Evolutionary conservation across 306 rosid species (phyloP), one percentile per base, ranked within the genome.

Genomic region (Psophocarpus tetragonolobus): DNA sequence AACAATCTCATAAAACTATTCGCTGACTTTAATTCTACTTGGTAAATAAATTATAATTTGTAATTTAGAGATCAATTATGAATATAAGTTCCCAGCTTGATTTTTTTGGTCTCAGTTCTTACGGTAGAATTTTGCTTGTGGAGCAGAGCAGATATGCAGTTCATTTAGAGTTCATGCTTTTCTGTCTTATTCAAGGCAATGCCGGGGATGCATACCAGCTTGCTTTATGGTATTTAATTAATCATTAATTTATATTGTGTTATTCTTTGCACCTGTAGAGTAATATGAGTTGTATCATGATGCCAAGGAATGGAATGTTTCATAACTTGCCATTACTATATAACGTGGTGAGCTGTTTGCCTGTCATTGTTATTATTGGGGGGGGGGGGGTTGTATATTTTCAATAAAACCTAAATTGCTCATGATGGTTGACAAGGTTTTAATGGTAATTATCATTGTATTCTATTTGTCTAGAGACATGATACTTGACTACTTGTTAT

Each of bases 111-210:
- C 73, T 78, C 64, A 12, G 56, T 73, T 82, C 58, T 53, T 63
- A 36, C 26, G 50, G 48, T 73, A 26, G 35, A 42, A 44, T 76
- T 86, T 87, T 84, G 20, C 68, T 78, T 80, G 53, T 68, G 76
- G 76, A 42, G 83, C 94, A 94, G 98, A 77, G 81, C 42, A 85
- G 81, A 41, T 82, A 62, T 80, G 71, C 76, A 21, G 89, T 94
- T 76, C 87, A 85, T 39, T 68, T 88, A 29, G 94, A 92, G 85
- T 75, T 79, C 78, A 84, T 89, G 39, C 45, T 89, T n/a, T 88
- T 86, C 82, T 84, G 78, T 77, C 88, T 92, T 76, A 44, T 81
- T 72, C 79, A 85, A 72, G 91, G 90, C 76, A 79, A 85, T 79
- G 39, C 58, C 45, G 82, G 61, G 60, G 91, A 84, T 26, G 96